phyloP scores from a whole-genome alignment of 495 filamentous ascomycete genomes.

The Letharia columbiana region DNA sequence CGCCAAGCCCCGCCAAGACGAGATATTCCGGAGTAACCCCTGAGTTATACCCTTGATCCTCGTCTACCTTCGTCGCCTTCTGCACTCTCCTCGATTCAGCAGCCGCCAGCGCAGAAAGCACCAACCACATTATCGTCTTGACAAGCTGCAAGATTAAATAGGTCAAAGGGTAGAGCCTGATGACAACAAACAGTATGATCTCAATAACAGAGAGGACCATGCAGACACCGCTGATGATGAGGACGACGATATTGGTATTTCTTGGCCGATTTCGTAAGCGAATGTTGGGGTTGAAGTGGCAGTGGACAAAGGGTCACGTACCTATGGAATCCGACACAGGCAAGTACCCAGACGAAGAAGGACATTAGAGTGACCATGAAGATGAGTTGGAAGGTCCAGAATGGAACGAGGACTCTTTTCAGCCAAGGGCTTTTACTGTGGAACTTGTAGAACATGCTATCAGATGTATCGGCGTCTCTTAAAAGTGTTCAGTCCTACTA shows the following conservation, averaged over 20 bases:
- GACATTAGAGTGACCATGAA: constrained; percentile 10
- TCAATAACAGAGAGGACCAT: neutral
- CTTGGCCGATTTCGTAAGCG: neutral
- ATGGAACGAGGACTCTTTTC: constrained; percentile 15
- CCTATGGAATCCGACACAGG: neutral
- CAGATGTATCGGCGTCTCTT: neutral
- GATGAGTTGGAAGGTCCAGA: constrained; percentile 12
- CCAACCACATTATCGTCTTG: constrained; percentile 5
- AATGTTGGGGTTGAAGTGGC: neutral
- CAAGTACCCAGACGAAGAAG: neutral
- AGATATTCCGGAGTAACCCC: neutral
- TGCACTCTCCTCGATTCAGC: neutral
- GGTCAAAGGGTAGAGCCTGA: constrained; percentile 4
- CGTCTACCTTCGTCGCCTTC: neutral
- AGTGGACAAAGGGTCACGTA: neutral
- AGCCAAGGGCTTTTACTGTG: constrained; percentile 9
- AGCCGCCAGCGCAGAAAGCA: neutral
- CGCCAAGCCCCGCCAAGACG: neutral
- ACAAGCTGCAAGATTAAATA: constrained; percentile 3
- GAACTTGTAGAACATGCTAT: neutral
- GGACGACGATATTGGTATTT: neutral
- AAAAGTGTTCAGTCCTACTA: neutral
- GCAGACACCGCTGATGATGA: neutral
- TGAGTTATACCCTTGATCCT: neutral
- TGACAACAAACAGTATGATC: neutral